Conservation (phyloP, 2,329 filamentous ascomycete species). For the Exophiala sp. region DNA sequence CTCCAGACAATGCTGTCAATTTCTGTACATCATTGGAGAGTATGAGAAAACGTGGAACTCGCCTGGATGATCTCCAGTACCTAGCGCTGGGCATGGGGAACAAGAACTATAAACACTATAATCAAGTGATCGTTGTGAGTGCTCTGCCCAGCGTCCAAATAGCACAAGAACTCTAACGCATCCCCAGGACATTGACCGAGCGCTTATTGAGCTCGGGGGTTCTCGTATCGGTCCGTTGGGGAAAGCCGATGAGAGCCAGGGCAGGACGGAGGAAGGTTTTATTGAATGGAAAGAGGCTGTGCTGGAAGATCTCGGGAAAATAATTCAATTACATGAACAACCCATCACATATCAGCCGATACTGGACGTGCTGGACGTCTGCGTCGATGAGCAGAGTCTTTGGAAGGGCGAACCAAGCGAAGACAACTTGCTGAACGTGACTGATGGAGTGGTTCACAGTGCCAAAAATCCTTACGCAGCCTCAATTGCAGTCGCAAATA, state of each 20-base stretch:
- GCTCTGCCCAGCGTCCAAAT: conserved; percentile 45
- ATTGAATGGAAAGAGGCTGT: conserved; percentile 93
- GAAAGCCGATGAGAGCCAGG: conserved; percentile 87
- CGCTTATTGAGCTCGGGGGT: conserved; percentile 31
- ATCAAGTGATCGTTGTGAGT: conserved; percentile 85
- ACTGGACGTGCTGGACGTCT: conserved; percentile 70
- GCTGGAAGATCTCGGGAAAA: conserved; percentile 72
- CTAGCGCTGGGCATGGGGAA: conserved; percentile 89
- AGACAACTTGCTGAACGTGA: conserved; percentile 74
- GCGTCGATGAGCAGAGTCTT: conserved; percentile 87
- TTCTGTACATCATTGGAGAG: conserved; percentile 78
- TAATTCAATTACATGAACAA: conserved; percentile 80
- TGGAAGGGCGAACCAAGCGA: conserved; percentile 70
- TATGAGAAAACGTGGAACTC: conserved; percentile 38
- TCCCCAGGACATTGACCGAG: conserved; percentile 61
- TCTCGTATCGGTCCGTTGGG: conserved; percentile 55
- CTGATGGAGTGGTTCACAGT: conserved; percentile 75
- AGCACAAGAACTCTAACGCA: neutral
- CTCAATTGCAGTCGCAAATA: conserved; percentile 67
- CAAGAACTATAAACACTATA: conserved; percentile 93
- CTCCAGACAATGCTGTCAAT: conserved; percentile 89
- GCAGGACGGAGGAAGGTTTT: conserved; percentile 95
- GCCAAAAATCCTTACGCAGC: conserved; percentile 73
- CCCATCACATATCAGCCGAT: conserved; percentile 86
- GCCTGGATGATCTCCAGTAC: conserved; percentile 66